A percentile compares a stretch with the other conserved stretches of the same genome.
phyloP scores from a whole-genome alignment of 2,329 filamentous ascomycete species.

The Aspergillus puulaauensis region DNA sequence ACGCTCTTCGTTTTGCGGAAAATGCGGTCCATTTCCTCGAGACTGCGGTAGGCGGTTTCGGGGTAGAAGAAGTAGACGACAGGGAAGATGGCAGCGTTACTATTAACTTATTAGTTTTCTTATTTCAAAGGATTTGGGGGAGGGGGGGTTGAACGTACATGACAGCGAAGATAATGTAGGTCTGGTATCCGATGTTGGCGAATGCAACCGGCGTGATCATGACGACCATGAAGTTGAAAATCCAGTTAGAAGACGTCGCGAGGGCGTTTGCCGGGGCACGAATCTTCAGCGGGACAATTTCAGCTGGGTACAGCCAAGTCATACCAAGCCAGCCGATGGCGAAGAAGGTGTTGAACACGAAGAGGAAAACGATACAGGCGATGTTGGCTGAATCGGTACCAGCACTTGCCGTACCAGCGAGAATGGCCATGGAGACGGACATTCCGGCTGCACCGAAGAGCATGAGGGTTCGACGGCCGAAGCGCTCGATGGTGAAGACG shows the following conservation, averaged over 20 bases:
- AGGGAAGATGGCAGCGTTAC: conserved; percentile 56
- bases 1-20: conserved; percentile 56
- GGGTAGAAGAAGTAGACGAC: conserved; percentile 63
- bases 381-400: conserved; percentile 23
- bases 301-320: conserved; percentile 55
- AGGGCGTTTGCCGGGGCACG: conserved; percentile 64
- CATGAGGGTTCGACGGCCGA: conserved; percentile 11
- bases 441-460: conserved; percentile 61
- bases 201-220: conserved; percentile 66
- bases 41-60: conserved; percentile 58
- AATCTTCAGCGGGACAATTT: conserved; percentile 56
- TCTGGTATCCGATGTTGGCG: conserved; percentile 53
- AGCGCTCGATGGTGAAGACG: conserved; percentile 40
- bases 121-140: neutral
- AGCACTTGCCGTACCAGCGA: conserved; percentile 36
- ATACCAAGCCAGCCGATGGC: conserved; percentile 65
- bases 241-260: conserved; percentile 61
- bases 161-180: conserved; percentile 58
- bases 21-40: conserved; percentile 71
- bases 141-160: conserved; percentile 39
- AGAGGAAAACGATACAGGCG: conserved; percentile 46
- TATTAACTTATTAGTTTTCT: conserved; percentile 19
- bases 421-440: conserved; percentile 65
- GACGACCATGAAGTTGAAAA: conserved; percentile 65
- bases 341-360: conserved; percentile 68